phyloP scores from a whole-genome alignment of 148 eudicot species.

The Rhododendron simsii region DNA sequence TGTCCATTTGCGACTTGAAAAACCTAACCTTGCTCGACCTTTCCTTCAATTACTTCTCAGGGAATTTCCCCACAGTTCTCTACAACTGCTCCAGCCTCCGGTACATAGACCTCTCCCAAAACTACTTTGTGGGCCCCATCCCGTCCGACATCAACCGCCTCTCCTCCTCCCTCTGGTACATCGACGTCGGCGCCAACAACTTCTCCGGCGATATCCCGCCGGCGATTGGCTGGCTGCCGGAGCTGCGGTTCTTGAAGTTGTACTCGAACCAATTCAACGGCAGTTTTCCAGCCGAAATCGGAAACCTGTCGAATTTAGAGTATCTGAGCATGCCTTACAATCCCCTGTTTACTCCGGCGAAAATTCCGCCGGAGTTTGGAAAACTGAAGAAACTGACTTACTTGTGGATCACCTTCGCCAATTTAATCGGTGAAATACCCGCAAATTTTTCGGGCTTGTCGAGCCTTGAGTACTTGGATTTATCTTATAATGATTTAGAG shows the following conservation, averaged over 20 bases:
- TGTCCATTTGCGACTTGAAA: conserved; percentile 47
- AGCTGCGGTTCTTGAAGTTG: background rate
- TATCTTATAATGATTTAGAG: conserved; percentile 31
- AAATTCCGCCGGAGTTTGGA: conserved; percentile 47
- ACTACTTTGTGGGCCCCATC: conserved; percentile 50
- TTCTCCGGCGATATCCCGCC: conserved; percentile 63
- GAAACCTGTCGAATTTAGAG: conserved; percentile 27
- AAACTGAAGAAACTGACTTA: conserved; percentile 27
- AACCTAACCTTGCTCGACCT: conserved; percentile 44
- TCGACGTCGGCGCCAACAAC: conserved; percentile 53
- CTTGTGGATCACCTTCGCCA: conserved; percentile 35
- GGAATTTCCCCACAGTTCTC: conserved; percentile 44
- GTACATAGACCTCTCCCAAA: conserved; percentile 41
- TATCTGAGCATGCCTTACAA: conserved; percentile 31
- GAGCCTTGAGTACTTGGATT: conserved; percentile 50
- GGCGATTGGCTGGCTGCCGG: conserved; percentile 2
- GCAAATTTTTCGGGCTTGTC: conserved; percentile 32
- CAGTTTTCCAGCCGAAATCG: conserved; percentile 49
- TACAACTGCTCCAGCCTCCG: conserved; percentile 47
- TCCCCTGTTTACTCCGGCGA: conserved; percentile 2
- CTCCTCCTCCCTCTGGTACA: conserved; percentile 30
- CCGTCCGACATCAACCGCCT: conserved; percentile 53
- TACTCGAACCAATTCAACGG: conserved; percentile 16
- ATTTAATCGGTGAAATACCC: conserved; percentile 57
- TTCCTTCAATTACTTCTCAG: conserved; percentile 33